Base-by-base conservation (phyloP, 1,284 basidiomycete species). In the Albatrellus sp. region DNA sequence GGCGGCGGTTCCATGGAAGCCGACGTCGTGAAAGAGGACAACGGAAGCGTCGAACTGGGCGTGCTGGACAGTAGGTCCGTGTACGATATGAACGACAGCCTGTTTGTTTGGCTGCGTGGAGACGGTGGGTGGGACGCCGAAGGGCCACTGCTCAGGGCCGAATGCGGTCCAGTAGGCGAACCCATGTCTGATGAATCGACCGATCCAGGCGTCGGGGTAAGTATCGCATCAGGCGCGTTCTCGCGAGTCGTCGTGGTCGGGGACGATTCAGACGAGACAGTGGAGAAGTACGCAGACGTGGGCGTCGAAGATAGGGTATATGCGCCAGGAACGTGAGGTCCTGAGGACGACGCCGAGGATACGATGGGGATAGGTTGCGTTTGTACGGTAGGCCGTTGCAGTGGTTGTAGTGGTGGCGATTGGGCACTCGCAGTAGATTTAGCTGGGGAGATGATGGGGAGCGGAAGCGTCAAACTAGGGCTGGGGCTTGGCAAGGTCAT, bases 71-170 rank as follows among this genome's bases (percentile, higher is more conserved):
- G 73, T 5, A 91, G 71, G 59, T 92, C 89, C 34, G 80, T 75
- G 60, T 90, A 90, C 2, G 85, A 84, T 60, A 91, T 73, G 68
- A 90, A 91, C 0, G 84, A 88, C 28, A 92, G 72, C 1, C 83
- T 77, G 54, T 89, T 79, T 35, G 68, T 67, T 41, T 66, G 63
- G 2, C 55, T 58, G 9, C 68, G 68, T 3, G 77, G 80, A 20
- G 70, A 83, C 29, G 73, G 79, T 30, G 67, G 76, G 17, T 40
- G 39, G 9, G 39, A 40, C 11, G 31, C 39, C 12, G 37, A 12
- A 16, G 12, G n/a, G 5, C n/a, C 37, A 14, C 12, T 20, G 48
- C 41, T 13, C 50, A 48, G 28, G 51, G 40, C 6, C 38, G 44
- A 17, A 40, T 40, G 24, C 40, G 41, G 52, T 35, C 55, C 51